Evolutionary conservation across 139 green algal genomes (phyloP), one percentile per base, ranked within the genome.

Genomic region (Chara braunii): DNA sequence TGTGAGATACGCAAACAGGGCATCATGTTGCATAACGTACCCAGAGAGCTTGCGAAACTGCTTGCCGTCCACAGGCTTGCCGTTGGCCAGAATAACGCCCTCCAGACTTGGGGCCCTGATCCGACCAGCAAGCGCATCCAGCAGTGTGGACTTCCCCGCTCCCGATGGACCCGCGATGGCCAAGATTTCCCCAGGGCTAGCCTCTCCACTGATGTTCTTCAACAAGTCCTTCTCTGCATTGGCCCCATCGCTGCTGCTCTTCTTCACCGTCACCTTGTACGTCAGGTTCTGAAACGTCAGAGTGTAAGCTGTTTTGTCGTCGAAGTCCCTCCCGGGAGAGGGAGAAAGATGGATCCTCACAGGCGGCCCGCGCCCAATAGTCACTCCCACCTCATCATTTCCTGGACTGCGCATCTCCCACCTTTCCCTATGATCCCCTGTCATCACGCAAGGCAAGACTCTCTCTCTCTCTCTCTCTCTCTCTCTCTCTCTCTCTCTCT

Each of bases 41-140:
- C 23, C 43, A 5, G 64, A 55, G n/a, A 57, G 45, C 18, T 51
- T 36, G 37, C 60, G 59, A 51, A 77, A 73, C 18, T 30, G 40
- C 7, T 12, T 9, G 68, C 33, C 4, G n/a, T 68, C 61, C 4
- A 77, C 43, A 33, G 29, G 30, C 33, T 52, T 74, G 11, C 61
- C 45, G 60, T 77, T 77, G 6, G 72, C 61, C 40, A 77, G 60
- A 30, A 77, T 77, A 1, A 14, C 12, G 37, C 68, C 68, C 62
- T 74, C 14, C 54, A 72, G 33, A 28, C 52, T 69, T 9, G 24
- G 29, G n/a, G 18, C 18, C 33, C 53, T 22, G 45, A 74, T 79
- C 8, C 74, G 75, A 2, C 75, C 75, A 3, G 64, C 40, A 31
- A 93, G 23, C 24, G 87, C 51, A 48, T 90, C 82, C 43, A 92